Evolutionary conservation across 352 stramenopile species (phyloP).

Genomic region (Globisporangium viniferum): DNA sequence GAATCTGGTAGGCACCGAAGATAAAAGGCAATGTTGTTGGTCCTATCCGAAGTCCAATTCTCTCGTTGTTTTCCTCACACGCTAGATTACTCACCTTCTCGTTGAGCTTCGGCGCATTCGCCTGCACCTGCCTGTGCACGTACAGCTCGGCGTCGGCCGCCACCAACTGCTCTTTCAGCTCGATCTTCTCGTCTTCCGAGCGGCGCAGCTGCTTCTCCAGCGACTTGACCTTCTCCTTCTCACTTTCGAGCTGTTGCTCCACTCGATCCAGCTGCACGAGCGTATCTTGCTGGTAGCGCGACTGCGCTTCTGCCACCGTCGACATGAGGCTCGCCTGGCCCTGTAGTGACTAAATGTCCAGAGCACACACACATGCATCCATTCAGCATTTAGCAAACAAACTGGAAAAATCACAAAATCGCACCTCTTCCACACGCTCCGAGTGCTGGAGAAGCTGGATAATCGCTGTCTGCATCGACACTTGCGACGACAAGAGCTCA

Average conservation of each 20-base stretch:
- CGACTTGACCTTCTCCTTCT: slow-evolving; percentile 25
- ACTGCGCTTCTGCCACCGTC: slow-evolving; percentile 28
- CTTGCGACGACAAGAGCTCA: slow-evolving; percentile 6
- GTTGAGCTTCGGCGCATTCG: not conserved
- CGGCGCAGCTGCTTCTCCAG: slow-evolving; percentile 29
- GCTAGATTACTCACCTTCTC: not conserved
- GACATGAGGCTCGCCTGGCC: slow-evolving; percentile 30
- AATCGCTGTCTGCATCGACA: slow-evolving; percentile 27
- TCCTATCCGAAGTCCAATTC: no score
- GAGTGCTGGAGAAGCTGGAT: slow-evolving; percentile 28
- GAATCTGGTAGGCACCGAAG: slow-evolving; percentile 10
- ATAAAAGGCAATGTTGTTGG: not conserved
- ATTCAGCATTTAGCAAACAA: not conserved
- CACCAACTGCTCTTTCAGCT: slow-evolving; percentile 40
- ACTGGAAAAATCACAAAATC: not conserved
- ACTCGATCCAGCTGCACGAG: slow-evolving; percentile 26
- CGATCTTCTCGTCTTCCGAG: slow-evolving; percentile 27
- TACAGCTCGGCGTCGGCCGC: slow-evolving; percentile 46
- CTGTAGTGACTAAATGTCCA: slow-evolving; percentile 1
- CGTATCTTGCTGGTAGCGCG: slow-evolving; percentile 25
- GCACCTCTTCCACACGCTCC: slow-evolving; percentile 16
- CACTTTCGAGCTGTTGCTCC: slow-evolving; percentile 19
- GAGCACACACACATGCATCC: not conserved
- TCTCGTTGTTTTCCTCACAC: no score
- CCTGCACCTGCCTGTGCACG: slow-evolving; percentile 22